Conservation (phyloP, 441 rosid genomes). For the Pelargonium hybrid region DNA sequence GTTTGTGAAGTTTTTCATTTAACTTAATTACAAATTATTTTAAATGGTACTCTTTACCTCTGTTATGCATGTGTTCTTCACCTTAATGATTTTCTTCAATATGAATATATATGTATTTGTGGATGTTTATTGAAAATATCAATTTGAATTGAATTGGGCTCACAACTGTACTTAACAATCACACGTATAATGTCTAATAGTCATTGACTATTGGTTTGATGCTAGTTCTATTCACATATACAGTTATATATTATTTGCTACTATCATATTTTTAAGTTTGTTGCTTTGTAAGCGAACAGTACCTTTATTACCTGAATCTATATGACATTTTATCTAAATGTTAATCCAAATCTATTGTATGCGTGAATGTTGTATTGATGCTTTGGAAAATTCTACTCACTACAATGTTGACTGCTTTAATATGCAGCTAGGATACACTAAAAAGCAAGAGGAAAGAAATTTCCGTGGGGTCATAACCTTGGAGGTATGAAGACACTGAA, state of each 20-base stretch:
- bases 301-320: not conserved
- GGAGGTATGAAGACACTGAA: constrained; percentile 45
- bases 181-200: not conserved
- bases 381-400: not conserved
- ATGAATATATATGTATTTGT: not conserved
- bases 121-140: not conserved
- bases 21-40: not conserved
- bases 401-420: constrained; percentile 10
- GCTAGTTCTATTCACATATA: not conserved
- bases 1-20: constrained; percentile 28
- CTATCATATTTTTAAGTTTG: not conserved
- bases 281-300: not conserved
- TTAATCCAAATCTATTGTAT: too few species aligned
- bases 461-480: constrained; percentile 87
- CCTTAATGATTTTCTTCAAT: not conserved
- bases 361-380: not conserved
- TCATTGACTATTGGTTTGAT: not conserved
- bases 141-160: not conserved
- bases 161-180: too few species aligned
- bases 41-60: not conserved
- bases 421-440: constrained; percentile 88
- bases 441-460: constrained; percentile 88
- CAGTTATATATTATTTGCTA: not conserved
- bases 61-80: not conserved
- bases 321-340: not conserved